These are phyloP conservation scores for Stereocaulon alpinum DNA, from an alignment of 495 filamentous ascomycete species.

Conservation along the genomic window DNA sequence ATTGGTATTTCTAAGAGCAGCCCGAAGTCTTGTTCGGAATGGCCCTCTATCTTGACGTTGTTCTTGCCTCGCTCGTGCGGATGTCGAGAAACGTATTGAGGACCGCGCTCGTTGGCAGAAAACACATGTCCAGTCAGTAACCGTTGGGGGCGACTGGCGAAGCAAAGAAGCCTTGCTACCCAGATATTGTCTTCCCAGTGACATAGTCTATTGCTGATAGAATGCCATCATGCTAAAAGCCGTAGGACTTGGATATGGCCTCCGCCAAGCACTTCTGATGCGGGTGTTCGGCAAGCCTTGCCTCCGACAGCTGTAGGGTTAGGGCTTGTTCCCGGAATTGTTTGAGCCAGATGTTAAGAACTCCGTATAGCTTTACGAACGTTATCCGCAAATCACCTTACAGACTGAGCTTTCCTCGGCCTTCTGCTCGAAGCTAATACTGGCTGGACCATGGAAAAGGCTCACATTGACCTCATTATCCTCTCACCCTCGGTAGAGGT, in stretches of 20 bases:
- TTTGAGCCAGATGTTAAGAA: conserved; percentile 6
- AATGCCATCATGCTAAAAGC: not conserved
- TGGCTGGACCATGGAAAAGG: conserved; percentile 8
- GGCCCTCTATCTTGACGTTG: conserved; percentile 41
- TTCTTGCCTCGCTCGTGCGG: conserved; percentile 27
- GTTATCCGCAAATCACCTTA: not conserved
- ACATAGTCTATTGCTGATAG: not conserved
- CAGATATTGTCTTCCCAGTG: conserved; percentile 28
- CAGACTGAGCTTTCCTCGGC: not conserved
- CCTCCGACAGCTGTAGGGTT: not conserved
- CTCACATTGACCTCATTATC: conserved; percentile 39
- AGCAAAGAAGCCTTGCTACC: conserved; percentile 17
- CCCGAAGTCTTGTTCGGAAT: conserved; percentile 52
- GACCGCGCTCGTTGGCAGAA: conserved; percentile 9
- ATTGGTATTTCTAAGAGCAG: conserved; percentile 60
- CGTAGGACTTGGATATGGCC: not conserved
- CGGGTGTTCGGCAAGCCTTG: not conserved
- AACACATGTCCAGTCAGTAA: conserved; percentile 7
- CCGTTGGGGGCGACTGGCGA: no score
- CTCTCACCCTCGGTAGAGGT: conserved; percentile 53
- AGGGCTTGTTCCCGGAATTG: not conserved
- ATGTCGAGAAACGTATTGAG: conserved; percentile 12
- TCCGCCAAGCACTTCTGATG: not conserved
- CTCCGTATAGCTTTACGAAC: not conserved
- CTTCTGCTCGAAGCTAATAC: not conserved